Conservation (phyloP, 495 filamentous ascomycete genomes). For the Aspergillus hancockii region DNA sequence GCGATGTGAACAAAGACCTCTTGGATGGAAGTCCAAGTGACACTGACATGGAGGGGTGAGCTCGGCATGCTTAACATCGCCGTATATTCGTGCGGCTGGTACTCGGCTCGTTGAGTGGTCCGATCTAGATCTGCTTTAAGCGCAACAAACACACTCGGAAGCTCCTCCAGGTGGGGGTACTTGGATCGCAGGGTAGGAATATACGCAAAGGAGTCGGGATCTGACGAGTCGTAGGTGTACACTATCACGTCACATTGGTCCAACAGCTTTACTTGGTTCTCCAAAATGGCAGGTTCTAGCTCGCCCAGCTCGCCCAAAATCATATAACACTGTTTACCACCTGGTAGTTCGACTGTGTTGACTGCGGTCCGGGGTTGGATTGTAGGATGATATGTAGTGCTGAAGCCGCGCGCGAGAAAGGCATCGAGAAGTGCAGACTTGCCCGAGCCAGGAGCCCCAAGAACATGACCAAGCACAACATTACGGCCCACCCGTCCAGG, state of each 20-base stretch:
- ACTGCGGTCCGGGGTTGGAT: constrained; percentile 92
- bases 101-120: constrained; percentile 85
- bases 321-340: constrained; percentile 95
- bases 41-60: constrained; percentile 89
- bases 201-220: constrained; percentile 91
- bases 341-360: constrained; percentile 93
- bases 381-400: constrained; percentile 84
- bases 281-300: constrained; percentile 86
- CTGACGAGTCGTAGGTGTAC: constrained; percentile 94
- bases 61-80: constrained; percentile 68
- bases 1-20: constrained; percentile 89
- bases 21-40: constrained; percentile 84
- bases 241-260: constrained; percentile 91
- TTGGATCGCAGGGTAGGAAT: constrained; percentile 78
- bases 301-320: constrained; percentile 97
- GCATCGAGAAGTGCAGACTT: constrained; percentile 89
- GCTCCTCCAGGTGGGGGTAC: constrained; percentile 78
- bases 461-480: constrained; percentile 93
- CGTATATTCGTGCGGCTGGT: constrained; percentile 93
- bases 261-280: constrained; percentile 87
- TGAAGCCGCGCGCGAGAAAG: constrained; percentile 87
- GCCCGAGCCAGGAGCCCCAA: constrained; percentile 79
- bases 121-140: constrained; percentile 94
- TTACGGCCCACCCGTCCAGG: constrained; percentile 88
- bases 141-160: constrained; percentile 88